These are phyloP conservation scores for Fusarium humuli DNA, from an alignment of 2,329 filamentous ascomycete genomes.

Conservation along the genomic window DNA sequence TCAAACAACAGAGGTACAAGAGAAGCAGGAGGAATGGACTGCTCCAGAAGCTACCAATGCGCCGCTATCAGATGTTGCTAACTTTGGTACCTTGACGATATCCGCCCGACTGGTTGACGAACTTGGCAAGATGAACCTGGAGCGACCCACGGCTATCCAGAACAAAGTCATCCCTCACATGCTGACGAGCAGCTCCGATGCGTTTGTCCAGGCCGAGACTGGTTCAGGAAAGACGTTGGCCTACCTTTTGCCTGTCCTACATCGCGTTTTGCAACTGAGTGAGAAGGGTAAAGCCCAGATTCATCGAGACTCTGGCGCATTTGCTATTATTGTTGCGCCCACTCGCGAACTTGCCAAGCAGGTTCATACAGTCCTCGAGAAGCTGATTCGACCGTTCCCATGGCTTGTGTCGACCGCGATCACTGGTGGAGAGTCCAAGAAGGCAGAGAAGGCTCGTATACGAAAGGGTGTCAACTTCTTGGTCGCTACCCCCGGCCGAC, in stretches of 20 bases:
- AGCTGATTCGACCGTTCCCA: conserved; percentile 85
- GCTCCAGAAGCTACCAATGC: conserved; percentile 87
- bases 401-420: conserved; percentile 95
- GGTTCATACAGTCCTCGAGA: conserved; percentile 87
- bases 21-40: conserved; percentile 61
- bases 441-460: conserved; percentile 90
- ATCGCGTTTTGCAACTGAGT: conserved; percentile 85
- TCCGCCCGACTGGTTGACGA: conserved; percentile 84
- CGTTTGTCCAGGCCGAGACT: conserved; percentile 96
- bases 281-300: conserved; percentile 68
- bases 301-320: conserved; percentile 87
- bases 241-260: conserved; percentile 93
- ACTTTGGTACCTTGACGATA: conserved; percentile 87
- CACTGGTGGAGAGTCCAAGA: conserved; percentile 75
- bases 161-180: conserved; percentile 87
- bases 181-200: conserved; percentile 83
- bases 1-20: conserved; percentile 71
- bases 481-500: conserved; percentile 90
- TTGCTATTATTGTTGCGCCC: conserved; percentile 92
- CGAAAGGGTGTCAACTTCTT: conserved; percentile 96
- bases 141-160: conserved; percentile 94
- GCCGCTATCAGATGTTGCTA: conserved; percentile 84
- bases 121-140: conserved; percentile 86
- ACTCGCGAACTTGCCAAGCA: conserved; percentile 96
- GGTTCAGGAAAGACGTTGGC: conserved; percentile 97